Conservation (phyloP, 2,329 filamentous ascomycete genomes). For the Pyrenochaeta sp. region DNA sequence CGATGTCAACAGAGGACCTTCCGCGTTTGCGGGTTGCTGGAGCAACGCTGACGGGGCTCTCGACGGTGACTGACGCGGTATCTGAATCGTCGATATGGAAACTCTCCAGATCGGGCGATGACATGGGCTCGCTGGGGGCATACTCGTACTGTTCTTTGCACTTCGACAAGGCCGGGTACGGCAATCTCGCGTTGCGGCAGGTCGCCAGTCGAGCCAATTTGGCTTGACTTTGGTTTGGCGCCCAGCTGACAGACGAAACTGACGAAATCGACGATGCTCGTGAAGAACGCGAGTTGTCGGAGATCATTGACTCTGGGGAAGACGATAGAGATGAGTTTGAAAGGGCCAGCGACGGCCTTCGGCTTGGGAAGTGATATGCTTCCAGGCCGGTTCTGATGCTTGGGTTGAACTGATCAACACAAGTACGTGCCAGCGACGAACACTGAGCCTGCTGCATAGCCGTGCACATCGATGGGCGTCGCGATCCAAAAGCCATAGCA, state of each 20-base stretch:
- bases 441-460: conserved; percentile 66
- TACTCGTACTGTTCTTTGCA: conserved; percentile 47
- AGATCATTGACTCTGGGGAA: conserved; percentile 70
- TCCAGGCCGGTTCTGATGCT: conserved; percentile 52
- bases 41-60: conserved; percentile 33
- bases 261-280: conserved; percentile 64
- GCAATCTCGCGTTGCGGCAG: conserved; percentile 57
- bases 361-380: conserved; percentile 54
- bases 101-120: conserved; percentile 49
- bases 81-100: conserved; percentile 61
- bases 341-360: conserved; percentile 57
- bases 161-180: conserved; percentile 48
- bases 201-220: conserved; percentile 61
- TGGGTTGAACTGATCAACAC: conserved; percentile 58
- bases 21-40: conserved; percentile 62
- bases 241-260: conserved; percentile 58
- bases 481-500: conserved; percentile 56
- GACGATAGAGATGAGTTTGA: conserved; percentile 61
- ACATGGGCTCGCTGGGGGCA: conserved; percentile 44
- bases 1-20: conserved; percentile 67
- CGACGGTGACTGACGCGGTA: conserved; percentile 33
- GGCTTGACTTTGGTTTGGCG: conserved; percentile 59
- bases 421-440: conserved; percentile 62
- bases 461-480: conserved; percentile 64
- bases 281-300: conserved; percentile 65